Conservation (phyloP, 805 yeast species). For the Teunomyces aglyptinius region DNA sequence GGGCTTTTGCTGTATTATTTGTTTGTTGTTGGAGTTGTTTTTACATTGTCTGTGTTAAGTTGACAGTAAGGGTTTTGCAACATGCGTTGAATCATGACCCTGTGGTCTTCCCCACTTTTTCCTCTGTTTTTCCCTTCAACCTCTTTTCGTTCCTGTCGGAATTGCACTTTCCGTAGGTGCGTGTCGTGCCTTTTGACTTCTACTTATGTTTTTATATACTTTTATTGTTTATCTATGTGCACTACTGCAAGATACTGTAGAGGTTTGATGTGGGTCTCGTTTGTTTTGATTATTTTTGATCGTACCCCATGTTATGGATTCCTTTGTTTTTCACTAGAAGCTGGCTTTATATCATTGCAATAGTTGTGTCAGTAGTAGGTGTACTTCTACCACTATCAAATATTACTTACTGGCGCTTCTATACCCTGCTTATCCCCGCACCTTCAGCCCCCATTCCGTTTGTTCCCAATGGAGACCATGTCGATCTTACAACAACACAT, state of each 20-base stretch:
- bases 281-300: neutral
- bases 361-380: conserved; percentile 18
- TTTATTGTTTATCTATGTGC: conserved; percentile 4
- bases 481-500: neutral
- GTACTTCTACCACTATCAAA: conserved; percentile 36
- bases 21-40: neutral
- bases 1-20: conserved; percentile 1
- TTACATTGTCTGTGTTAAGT: neutral
- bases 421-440: conserved; percentile 32
- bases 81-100: neutral
- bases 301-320: conserved; percentile 3
- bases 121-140: neutral
- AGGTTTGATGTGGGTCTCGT: neutral
- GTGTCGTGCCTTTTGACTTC: neutral
- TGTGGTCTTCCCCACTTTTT: neutral
- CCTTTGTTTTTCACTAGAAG: conserved; percentile 22
- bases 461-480: neutral
- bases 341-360: conserved; percentile 22
- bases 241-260: neutral
- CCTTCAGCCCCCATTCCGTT: conserved; percentile 17
- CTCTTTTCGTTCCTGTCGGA: neutral
- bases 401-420: conserved; percentile 35
- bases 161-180: neutral
- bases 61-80: neutral
- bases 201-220: conserved; percentile 1